Evolutionary conservation across 164 flowering plant genomes (phyloP), one percentile per base, ranked within the genome.

Genomic region (Buxus sempervirens): DNA sequence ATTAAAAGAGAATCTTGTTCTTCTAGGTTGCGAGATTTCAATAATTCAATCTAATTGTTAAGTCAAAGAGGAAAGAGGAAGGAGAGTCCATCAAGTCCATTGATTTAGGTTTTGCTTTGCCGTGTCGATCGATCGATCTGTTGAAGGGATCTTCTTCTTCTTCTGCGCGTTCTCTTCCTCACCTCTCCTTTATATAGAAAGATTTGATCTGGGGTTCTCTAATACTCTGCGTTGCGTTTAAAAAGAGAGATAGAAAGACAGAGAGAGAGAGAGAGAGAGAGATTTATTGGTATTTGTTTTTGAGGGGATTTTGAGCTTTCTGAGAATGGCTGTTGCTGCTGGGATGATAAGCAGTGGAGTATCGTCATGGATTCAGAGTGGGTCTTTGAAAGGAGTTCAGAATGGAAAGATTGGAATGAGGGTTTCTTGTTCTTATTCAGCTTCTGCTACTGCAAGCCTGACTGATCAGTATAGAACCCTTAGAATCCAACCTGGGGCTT

Each of bases 401-500:
- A 36, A 32, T 16, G 27, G 18, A 4, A 60, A 28, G 63, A n/a
- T 19, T 10, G 32, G 20, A 23, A 60, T 22, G 19, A 26, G 4
- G 28, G 53, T 41, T 12, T 13, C 23, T 25, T 60, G 72, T 45
- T 26, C 77, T 26, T 58, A 18, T 19, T 18, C 28, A 23, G 42
- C 12, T n/a, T n/a, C 7, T 3, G 3, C 60, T 20, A 18, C 69
- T 4, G 70, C 73, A 0, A 45, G 67, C 26, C 56, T 74, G 23
- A 66, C 36, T 14, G 97, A 91, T 77, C 86, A 87, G 4, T 91
- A 91, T 73, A 73, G 75, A 57, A 90, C 89, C 18, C 78, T 90
- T 6, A 65, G 75, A 75, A 78, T 92, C 60, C 74, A 77, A 22
- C 97, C 83, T 32, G 93, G 89, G 61, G 96, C 98, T 26, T 85